These are phyloP conservation scores for Diaporthe sp. DNA, from an alignment of 2,329 filamentous ascomycete genomes.

Conservation along the genomic window DNA sequence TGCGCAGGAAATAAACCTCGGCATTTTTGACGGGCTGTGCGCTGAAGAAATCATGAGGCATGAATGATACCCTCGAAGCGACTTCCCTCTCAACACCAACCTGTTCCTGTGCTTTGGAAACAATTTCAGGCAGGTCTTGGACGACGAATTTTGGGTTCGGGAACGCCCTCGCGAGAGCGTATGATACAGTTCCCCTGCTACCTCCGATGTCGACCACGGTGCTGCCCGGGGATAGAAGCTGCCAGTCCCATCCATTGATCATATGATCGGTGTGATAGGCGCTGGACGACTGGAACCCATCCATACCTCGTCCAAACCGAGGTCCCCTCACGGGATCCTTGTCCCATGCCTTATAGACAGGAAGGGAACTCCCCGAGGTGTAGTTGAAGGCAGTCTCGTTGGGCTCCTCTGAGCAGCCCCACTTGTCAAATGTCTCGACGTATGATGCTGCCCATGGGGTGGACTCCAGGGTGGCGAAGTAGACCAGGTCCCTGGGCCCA, in stretches of 20 bases:
- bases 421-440: constrained; percentile 32
- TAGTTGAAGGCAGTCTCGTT: constrained; percentile 34
- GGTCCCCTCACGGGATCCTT: constrained; percentile 7
- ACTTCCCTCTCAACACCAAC: neutral
- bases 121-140: constrained; percentile 27
- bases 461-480: neutral
- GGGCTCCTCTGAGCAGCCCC: constrained; percentile 26
- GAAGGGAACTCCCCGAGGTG: neutral
- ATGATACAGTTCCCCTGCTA: constrained; percentile 20
- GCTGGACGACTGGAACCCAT: constrained; percentile 20
- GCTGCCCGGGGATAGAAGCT: constrained; percentile 21
- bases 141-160: constrained; percentile 26
- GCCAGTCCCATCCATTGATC: constrained; percentile 1
- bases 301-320: constrained; percentile 33
- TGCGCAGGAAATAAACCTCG: constrained; percentile 44
- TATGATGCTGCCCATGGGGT: neutral
- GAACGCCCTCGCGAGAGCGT: constrained; percentile 17
- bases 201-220: constrained; percentile 37
- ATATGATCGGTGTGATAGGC: constrained; percentile 19
- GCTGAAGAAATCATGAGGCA: constrained; percentile 31
- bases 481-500: neutral
- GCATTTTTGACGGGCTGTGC: constrained; percentile 30
- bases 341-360: constrained; percentile 28
- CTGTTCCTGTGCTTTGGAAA: neutral
- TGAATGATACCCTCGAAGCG: neutral